These are phyloP conservation scores for Heritiera fomes DNA, from an alignment of 345 rosid genomes.

Conservation along the genomic window DNA sequence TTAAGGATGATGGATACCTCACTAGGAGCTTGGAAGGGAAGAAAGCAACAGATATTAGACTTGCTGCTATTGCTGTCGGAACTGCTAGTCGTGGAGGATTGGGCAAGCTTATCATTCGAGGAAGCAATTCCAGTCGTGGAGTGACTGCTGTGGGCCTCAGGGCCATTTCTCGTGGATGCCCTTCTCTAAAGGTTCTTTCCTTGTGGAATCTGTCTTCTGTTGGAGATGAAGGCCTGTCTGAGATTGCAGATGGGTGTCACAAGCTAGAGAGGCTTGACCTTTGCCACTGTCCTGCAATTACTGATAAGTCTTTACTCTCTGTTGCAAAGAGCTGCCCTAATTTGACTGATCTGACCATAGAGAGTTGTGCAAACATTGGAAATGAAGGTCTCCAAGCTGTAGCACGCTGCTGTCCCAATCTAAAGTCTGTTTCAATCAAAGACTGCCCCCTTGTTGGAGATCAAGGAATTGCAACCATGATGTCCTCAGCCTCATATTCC, in stretches of 20 bases:
- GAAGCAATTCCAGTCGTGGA: constrained; percentile 45
- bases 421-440: constrained; percentile 69
- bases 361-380: constrained; percentile 73
- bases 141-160: constrained; percentile 72
- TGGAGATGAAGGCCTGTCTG: constrained; percentile 66
- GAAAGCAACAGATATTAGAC: constrained; percentile 84
- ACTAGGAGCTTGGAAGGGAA: constrained; percentile 85
- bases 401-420: constrained; percentile 58
- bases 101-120: constrained; percentile 68
- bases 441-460: constrained; percentile 81
- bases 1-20: constrained; percentile 63
- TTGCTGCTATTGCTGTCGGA: constrained; percentile 88
- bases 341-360: constrained; percentile 69
- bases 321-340: constrained; percentile 72
- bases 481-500: constrained; percentile 51
- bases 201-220: constrained; percentile 65
- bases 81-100: constrained; percentile 83
- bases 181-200: constrained; percentile 68
- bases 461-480: constrained; percentile 71
- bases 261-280: constrained; percentile 82
- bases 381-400: constrained; percentile 74
- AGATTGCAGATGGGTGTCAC: constrained; percentile 78
- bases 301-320: constrained; percentile 63
- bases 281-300: constrained; percentile 55
- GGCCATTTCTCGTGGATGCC: constrained; percentile 77